Percentiles rank a stretch among this genome's conserved stretches.
Evolutionary conservation across 257 asterid species (phyloP).

Genomic region (Mentha longifolia): DNA sequence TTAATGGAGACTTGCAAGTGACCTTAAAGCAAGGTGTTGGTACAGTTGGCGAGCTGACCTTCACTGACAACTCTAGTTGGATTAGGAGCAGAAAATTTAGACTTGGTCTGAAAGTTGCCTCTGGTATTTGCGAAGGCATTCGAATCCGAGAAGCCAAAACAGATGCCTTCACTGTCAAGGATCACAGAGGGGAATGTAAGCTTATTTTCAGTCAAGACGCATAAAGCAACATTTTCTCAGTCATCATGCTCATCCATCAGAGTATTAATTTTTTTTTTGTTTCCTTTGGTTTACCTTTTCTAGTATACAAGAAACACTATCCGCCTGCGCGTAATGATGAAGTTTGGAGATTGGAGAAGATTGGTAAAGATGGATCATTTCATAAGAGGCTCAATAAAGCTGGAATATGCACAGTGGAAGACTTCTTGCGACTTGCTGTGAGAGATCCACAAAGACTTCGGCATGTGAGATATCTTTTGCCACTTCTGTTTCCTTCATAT

Average conservation of each 20-base stretch:
- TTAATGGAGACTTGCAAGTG: constrained; percentile 83
- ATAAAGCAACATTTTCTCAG: constrained; percentile 15
- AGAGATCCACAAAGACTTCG: constrained; percentile 86
- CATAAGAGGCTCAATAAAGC: constrained; percentile 88
- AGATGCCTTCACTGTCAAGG: constrained; percentile 95
- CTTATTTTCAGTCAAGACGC: constrained; percentile 19
- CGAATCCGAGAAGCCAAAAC: constrained; percentile 94
- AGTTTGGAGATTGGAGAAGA: constrained; percentile 98
- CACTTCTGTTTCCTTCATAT: constrained; percentile 10
- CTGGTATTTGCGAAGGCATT: constrained; percentile 62
- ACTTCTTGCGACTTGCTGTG: constrained; percentile 72
- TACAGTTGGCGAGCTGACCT: constrained; percentile 80
- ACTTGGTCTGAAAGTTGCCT: constrained; percentile 77
- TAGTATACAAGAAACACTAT: constrained; percentile 97
- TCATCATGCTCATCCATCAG: constrained; percentile 1
- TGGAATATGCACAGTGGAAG: constrained; percentile 82
- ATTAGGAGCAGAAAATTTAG: constrained; percentile 94
- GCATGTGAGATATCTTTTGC: constrained; percentile 54
- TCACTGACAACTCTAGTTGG: constrained; percentile 99
- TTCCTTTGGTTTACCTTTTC: constrained; percentile 30
- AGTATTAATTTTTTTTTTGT: constrained; percentile 24
- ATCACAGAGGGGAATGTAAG: constrained; percentile 99
- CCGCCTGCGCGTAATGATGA: constrained; percentile 93
- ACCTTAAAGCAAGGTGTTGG: constrained; percentile 86
- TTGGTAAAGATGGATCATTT: constrained; percentile 96